Conservation (phyloP, 495 filamentous ascomycete genomes). For the Cercophora samala region DNA sequence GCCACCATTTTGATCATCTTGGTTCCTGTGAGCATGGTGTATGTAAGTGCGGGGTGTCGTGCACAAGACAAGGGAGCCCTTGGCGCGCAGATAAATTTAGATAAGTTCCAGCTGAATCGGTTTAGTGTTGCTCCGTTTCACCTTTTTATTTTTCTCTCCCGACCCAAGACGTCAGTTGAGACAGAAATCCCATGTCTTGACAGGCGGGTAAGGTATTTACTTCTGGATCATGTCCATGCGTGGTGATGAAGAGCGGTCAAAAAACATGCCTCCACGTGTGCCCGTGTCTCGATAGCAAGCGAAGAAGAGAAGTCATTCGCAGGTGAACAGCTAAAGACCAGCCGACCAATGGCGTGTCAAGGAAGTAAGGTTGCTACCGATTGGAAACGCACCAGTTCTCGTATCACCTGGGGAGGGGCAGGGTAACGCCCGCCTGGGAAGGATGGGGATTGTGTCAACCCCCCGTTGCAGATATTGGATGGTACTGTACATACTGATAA, state of each 20-base stretch:
- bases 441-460: background rate
- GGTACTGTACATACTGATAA: background rate
- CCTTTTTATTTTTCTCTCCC: background rate
- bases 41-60: background rate
- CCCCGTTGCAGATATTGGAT: background rate
- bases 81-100: constrained; percentile 3
- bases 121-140: constrained; percentile 3
- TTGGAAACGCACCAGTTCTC: background rate
- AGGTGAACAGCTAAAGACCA: background rate
- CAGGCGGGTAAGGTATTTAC: background rate
- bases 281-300: background rate
- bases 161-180: background rate
- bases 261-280: background rate
- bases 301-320: background rate
- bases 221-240: background rate
- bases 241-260: background rate
- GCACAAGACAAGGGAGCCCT: constrained; percentile 3
- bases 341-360: background rate
- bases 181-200: background rate
- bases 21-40: background rate
- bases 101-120: constrained; percentile 1
- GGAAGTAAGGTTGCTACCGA: background rate
- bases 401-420: background rate
- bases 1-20: background rate
- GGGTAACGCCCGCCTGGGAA: background rate